Evolutionary conservation across 768 basidiomycete genomes (phyloP).

Genomic region (Tylopilus subfusipes): DNA sequence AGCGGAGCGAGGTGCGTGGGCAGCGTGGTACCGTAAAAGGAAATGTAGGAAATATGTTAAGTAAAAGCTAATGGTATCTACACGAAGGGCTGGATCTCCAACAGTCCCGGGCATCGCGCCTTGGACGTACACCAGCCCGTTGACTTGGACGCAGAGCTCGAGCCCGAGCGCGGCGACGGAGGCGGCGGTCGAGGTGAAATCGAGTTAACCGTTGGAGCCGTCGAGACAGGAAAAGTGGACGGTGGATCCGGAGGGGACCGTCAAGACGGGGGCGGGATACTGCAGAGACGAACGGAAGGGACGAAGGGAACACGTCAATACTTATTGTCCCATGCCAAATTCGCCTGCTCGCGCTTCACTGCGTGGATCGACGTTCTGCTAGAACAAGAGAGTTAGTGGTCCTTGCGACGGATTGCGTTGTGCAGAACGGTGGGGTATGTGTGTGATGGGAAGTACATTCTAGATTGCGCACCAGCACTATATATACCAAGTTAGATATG

Average conservation of each 20-base stretch:
- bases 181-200: conserved; percentile 36
- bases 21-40: too few relatives aligned
- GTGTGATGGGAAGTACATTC: neutral
- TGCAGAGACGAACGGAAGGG: conserved; percentile 15
- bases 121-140: conserved; percentile 54
- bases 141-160: conserved; percentile 53
- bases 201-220: conserved; percentile 59
- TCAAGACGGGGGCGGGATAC: conserved; percentile 54
- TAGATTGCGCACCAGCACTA: conserved; percentile 13
- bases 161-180: conserved; percentile 42
- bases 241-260: conserved; percentile 49
- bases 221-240: conserved; percentile 62
- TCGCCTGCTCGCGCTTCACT: conserved; percentile 48
- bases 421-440: neutral
- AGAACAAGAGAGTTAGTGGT: neutral
- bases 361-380: conserved; percentile 48
- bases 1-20: too few relatives aligned
- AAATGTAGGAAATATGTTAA: too few relatives aligned
- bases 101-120: conserved; percentile 51
- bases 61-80: too few relatives aligned
- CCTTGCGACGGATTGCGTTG: too few relatives aligned
- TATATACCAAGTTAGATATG: conserved; percentile 7
- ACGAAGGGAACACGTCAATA: conserved; percentile 17
- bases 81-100: too few relatives aligned
- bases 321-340: conserved; percentile 64